phyloP scores from a whole-genome alignment of 1,139 yeast species.

The Kodamaea derodonti region DNA sequence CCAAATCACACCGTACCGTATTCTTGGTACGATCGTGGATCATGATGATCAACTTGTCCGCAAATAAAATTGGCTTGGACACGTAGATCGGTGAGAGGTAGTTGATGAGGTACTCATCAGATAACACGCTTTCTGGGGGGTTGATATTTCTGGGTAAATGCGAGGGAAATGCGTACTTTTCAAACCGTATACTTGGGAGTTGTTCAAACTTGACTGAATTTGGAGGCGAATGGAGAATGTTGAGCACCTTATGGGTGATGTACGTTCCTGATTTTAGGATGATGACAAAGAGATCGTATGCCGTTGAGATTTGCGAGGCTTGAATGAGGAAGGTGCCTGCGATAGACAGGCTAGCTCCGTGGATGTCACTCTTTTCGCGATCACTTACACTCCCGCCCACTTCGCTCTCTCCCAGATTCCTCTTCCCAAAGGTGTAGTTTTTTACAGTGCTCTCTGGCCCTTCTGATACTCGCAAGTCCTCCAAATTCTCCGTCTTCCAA shows the following conservation, averaged over 20 bases:
- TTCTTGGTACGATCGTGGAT: slow-evolving; percentile 39
- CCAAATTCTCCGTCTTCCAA: slow-evolving; percentile 43
- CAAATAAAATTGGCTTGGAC: slow-evolving; percentile 18
- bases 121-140: background rate
- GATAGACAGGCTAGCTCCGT: slow-evolving; percentile 9
- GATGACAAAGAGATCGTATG: background rate
- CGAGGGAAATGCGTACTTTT: slow-evolving; percentile 16
- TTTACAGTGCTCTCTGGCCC: too few species aligned
- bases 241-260: background rate
- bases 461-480: background rate
- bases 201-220: background rate
- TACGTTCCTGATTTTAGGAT: background rate
- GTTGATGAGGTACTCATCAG: background rate
- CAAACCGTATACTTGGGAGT: background rate
- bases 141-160: slow-evolving; percentile 2
- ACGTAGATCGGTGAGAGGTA: slow-evolving; percentile 22
- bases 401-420: too few species aligned
- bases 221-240: slow-evolving; percentile 4
- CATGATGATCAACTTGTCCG: slow-evolving; percentile 22
- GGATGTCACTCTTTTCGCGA: too few species aligned
- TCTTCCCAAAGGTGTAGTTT: too few species aligned
- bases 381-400: too few species aligned
- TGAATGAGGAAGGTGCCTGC: slow-evolving; percentile 1
- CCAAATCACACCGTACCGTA: slow-evolving; percentile 28
- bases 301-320: background rate